Evolutionary conservation across 495 filamentous ascomycete genomes (phyloP), one percentile per base, ranked within the genome.

Genomic region (Hamigera avellanea): DNA sequence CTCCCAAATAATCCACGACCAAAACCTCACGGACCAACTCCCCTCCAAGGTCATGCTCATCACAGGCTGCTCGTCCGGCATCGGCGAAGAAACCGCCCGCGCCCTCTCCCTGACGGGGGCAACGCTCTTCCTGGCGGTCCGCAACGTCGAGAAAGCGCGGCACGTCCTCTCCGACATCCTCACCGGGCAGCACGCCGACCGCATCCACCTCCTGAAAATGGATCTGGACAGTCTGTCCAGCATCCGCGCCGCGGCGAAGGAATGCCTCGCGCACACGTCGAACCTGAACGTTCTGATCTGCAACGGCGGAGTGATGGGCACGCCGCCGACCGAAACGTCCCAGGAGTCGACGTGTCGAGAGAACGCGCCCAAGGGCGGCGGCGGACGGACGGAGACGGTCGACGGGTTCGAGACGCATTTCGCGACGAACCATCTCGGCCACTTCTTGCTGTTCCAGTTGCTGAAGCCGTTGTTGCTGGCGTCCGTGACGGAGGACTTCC

Each of bases 351-450:
- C n/a, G n/a, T n/a, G n/a, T n/a, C n/a, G n/a, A n/a, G n/a, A n/a
- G n/a, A n/a, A n/a, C n/a, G n/a, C n/a, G n/a, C n/a, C n/a, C n/a
- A n/a, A n/a, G n/a, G n/a, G n/a, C n/a, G n/a, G n/a, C n/a, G n/a
- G n/a, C n/a, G 21, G 9, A 9, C 5, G 21, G 21, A 4, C 5
- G 12, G 6, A 15, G 28, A 77, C 77, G 0, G 39, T 46, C 1
- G 76, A 86, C 33, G 77, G 78, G 14, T 81, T 75, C 53, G 80
- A 86, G 46, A 52, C 74, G 9, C 76, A 82, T 40, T 76, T 83
- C 35, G 78, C 72, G 6, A 75, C 71, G 2, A 87, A 86, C 46
- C 72, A 84, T 48, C 55, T 86, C 29, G 75, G 72, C 5, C 78
- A 81, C 41, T 30, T 30, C 28, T 30, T 30, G 28, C 28, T 30